Evolutionary conservation across 2,329 filamentous ascomycete species (phyloP).

Genomic region (Exophiala spinifera): DNA sequence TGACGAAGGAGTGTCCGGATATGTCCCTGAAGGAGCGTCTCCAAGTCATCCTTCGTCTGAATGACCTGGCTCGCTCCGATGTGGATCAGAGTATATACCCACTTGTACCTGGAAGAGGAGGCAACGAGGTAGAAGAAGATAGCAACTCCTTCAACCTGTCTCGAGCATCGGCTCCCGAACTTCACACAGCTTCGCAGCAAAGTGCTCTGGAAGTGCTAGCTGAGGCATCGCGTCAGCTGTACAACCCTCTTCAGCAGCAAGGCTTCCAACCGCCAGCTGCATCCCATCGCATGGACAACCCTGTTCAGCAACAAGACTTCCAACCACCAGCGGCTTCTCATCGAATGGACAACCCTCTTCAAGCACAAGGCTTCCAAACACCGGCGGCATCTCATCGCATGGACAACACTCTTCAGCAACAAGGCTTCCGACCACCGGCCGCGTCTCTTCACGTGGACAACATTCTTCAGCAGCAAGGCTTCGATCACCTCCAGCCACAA

Average conservation of each 20-base stretch:
- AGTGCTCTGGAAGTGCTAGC: conserved; percentile 82
- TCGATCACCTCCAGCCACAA: not conserved
- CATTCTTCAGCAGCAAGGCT: not conserved
- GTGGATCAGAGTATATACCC: conserved; percentile 28
- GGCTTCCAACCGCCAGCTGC: not conserved
- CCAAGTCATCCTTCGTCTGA: conserved; percentile 68
- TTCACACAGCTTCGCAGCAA: conserved; percentile 58
- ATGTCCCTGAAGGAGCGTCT: conserved; percentile 72
- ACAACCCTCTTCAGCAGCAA: not conserved
- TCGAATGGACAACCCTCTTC: conserved; percentile 50
- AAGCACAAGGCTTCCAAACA: too few relatives aligned
- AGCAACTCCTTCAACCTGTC: conserved; percentile 41
- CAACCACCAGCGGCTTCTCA: too few relatives aligned
- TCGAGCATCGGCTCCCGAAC: conserved; percentile 26
- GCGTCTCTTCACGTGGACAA: conserved; percentile 69
- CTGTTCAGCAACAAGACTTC: not conserved
- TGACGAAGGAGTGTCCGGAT: conserved; percentile 82
- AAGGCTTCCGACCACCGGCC: too few relatives aligned
- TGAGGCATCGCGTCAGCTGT: conserved; percentile 77
- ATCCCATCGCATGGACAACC: conserved; percentile 44
- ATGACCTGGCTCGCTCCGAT: conserved; percentile 58
- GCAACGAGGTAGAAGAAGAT: not conserved
- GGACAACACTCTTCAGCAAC: not conserved
- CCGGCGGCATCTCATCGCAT: conserved; percentile 72
- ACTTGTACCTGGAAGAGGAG: conserved; percentile 20